Evolutionary conservation across 768 basidiomycete species (phyloP), one percentile per base, ranked within the genome.

Genomic region (Termitomyces sp.): DNA sequence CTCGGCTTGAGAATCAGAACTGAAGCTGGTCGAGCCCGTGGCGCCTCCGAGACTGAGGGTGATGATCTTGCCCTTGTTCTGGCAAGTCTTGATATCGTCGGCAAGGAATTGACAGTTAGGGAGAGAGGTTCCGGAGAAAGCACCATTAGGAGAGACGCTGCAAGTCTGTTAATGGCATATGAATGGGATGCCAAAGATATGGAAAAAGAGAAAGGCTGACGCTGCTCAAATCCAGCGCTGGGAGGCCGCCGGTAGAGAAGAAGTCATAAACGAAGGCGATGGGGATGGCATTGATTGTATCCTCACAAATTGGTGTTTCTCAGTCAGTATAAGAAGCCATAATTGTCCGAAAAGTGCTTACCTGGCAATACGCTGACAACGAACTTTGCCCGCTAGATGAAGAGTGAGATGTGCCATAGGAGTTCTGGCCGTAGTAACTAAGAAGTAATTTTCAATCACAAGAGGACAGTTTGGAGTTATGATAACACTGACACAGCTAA

Each of bases 181-280:
- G 10, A 17, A 31, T 40, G n/a, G 19, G 25, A 38, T 34, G 8
- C 8, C 38, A 8, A 41, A 16, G n/a, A 44, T n/a, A 29, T 32
- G 27, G 38, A 40, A 11, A 25, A 34, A 3, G 38, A 12, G 19
- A 38, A 38, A n/a, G 27, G 50, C 59, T 59, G 55, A 81, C 85
- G 64, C 85, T 86, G 37, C 84, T 76, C 32, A 88, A 66, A 68
- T 88, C 74, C 57, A 88, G 74, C 12, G 80, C 77, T 5, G 86
- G 86, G 8, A 80, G 64, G 52, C 78, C 80, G 7, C 82, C 86
- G 16, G 76, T 73, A 16, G 78, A 79, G 68, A 82, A 86, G 72
- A 83, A 86, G 46, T 79, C 75, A 58, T 80, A 71, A 37, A 88
- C 59, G 67, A 87, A 87, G 4, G 85, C 85, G 45, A 88, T 54